Percentiles rank a stretch among this genome's conserved stretches.
phyloP scores from a whole-genome alignment of 2,329 filamentous ascomycete species.

The Cladophialophora yegresii region DNA sequence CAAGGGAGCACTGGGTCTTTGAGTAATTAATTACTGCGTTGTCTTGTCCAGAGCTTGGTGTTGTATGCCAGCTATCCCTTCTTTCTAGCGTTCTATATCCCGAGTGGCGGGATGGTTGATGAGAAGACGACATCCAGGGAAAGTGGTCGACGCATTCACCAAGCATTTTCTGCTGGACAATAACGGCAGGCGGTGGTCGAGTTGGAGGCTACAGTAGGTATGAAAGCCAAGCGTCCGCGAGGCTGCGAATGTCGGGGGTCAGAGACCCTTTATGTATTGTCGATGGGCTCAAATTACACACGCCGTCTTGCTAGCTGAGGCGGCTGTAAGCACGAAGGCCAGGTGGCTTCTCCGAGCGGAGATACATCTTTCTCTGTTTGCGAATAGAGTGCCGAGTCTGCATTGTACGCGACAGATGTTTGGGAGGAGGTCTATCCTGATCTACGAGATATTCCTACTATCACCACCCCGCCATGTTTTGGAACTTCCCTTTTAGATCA shows the following conservation, averaged over 20 bases:
- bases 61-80: too few relatives aligned
- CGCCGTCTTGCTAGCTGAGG: too few relatives aligned
- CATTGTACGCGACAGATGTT: not conserved
- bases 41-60: too few relatives aligned
- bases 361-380: not conserved
- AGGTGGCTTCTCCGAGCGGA: not conserved
- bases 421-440: not conserved
- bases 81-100: too few relatives aligned
- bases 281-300: not conserved
- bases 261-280: not conserved
- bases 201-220: not conserved
- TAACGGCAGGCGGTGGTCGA: too few relatives aligned
- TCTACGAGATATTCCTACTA: not conserved
- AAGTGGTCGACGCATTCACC: too few relatives aligned
- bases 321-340: not conserved
- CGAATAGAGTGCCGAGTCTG: too few relatives aligned
- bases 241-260: not conserved
- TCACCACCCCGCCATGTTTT: constrained; percentile 4
- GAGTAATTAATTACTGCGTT: too few relatives aligned
- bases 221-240: not conserved
- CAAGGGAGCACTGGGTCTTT: too few relatives aligned
- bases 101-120: too few relatives aligned
- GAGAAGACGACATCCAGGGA: too few relatives aligned
- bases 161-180: not conserved
- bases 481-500: constrained; percentile 12